Conservation (phyloP, 257 asterid species). For the Nicotiana tabacum region DNA sequence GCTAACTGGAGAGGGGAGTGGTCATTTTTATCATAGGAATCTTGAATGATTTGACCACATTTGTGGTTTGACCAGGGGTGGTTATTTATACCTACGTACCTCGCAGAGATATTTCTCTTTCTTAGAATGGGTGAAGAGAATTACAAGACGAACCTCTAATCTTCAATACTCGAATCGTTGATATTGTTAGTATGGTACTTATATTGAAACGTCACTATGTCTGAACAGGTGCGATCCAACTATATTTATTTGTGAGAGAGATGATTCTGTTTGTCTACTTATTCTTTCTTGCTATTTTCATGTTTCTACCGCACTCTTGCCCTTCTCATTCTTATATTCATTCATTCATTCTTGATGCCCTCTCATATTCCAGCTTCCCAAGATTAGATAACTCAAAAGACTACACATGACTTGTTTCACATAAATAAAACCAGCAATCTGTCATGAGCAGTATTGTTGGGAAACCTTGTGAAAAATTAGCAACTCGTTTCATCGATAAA, state of each 20-base stretch:
- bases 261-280: slow-evolving; percentile 17
- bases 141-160: not conserved
- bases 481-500: too few relatives aligned
- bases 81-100: not conserved
- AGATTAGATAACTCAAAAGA: not conserved
- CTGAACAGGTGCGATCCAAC: not conserved
- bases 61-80: too few relatives aligned
- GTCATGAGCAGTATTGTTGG: not conserved
- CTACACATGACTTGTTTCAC: not conserved
- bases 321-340: not conserved
- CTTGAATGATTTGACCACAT: too few relatives aligned
- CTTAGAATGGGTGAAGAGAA: not conserved
- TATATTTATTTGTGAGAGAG: not conserved
- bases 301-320: not conserved
- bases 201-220: not conserved
- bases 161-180: not conserved
- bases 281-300: not conserved
- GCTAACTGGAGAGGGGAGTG: too few relatives aligned
- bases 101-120: not conserved
- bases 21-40: too few relatives aligned
- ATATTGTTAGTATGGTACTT: too few relatives aligned
- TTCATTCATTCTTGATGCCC: not conserved
- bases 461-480: not conserved
- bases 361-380: not conserved
- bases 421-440: not conserved